These are phyloP conservation scores for Xylaria flabelliformis DNA, from an alignment of 495 filamentous ascomycete species.

Conservation along the genomic window DNA sequence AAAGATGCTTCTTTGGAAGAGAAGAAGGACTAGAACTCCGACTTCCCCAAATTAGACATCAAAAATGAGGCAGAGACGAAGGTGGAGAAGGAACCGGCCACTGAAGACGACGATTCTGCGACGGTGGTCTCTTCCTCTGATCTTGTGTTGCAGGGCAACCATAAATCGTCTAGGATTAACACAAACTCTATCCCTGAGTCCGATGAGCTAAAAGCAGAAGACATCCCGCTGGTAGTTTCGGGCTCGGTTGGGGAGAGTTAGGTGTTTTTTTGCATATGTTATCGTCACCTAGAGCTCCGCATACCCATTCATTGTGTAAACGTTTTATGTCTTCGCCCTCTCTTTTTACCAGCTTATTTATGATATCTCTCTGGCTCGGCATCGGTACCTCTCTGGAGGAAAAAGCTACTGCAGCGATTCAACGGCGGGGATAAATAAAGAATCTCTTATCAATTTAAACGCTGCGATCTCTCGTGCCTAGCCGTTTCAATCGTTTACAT, in stretches of 20 bases:
- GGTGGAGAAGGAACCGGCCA: not conserved
- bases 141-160: not conserved
- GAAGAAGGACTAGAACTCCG: constrained; percentile 63
- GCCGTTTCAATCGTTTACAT: not conserved
- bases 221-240: constrained; percentile 1
- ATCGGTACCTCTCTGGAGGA: constrained; percentile 1
- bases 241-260: constrained; percentile 1
- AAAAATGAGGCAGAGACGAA: constrained; percentile 1
- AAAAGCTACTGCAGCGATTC: constrained; percentile 6
- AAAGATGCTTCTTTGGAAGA: constrained; percentile 74
- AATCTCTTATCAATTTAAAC: constrained; percentile 11
- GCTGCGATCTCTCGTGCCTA: not conserved
- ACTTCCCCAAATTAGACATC: not conserved
- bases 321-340: not conserved
- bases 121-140: not conserved
- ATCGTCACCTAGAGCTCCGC: not conserved
- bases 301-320: constrained; percentile 19
- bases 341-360: constrained; percentile 6
- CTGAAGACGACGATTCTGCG: not conserved
- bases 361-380: constrained; percentile 6
- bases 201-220: constrained; percentile 1
- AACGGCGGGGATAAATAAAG: constrained; percentile 17
- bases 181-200: not conserved
- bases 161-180: constrained; percentile 1
- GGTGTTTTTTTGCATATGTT: constrained; percentile 21